Evolutionary conservation across 345 rosid species (phyloP).

Genomic region (Lepidium sativum): DNA sequence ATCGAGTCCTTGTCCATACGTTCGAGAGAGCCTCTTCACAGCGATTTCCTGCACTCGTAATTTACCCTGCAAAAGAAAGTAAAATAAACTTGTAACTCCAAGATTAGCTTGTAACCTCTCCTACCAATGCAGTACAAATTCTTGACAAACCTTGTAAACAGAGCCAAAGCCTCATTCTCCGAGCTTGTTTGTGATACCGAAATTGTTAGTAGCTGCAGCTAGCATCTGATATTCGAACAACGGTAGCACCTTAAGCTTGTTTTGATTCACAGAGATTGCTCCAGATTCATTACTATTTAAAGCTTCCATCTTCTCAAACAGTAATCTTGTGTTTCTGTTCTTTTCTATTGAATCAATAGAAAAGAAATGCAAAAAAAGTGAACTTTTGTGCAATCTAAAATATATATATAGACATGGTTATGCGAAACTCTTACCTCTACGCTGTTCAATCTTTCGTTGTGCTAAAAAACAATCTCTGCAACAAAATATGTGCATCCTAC

Average conservation of each 20-base stretch:
- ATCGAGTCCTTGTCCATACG: constrained; percentile 44
- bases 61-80: constrained; percentile 31
- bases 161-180: constrained; percentile 42
- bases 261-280: constrained; percentile 18
- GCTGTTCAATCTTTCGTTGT: background rate
- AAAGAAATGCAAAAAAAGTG: background rate
- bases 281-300: constrained; percentile 1
- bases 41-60: constrained; percentile 37
- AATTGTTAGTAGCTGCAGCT: constrained; percentile 30
- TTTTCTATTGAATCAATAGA: background rate
- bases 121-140: background rate
- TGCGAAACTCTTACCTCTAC: background rate
- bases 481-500: background rate
- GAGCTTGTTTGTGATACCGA: constrained; percentile 26
- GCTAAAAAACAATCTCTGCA: constrained; percentile 1
- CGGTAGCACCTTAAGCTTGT: constrained; percentile 24
- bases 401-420: background rate
- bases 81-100: background rate
- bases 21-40: constrained; percentile 44
- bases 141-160: constrained; percentile 22
- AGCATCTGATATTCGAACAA: constrained; percentile 30
- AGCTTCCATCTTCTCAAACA: constrained; percentile 18
- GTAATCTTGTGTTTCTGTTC: background rate
- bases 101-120: background rate
- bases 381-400: background rate